phyloP scores from a whole-genome alignment of 169 alveolate genomes.

The Plasmodium ovale region DNA sequence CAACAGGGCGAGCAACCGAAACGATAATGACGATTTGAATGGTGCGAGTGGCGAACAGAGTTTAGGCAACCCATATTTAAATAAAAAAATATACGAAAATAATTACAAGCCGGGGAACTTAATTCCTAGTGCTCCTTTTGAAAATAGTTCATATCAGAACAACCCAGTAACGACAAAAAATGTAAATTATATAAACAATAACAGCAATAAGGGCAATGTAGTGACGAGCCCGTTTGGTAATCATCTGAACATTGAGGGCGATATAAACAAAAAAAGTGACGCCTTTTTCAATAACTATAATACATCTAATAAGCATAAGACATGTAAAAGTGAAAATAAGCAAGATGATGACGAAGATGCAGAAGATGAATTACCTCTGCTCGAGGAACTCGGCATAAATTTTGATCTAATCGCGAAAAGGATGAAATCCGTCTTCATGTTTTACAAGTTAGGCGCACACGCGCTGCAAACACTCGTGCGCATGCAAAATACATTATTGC shows the following conservation, averaged over 20 bases:
- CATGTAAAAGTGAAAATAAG: background rate
- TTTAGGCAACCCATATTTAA: slow-evolving; percentile 22
- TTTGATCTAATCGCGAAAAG: slow-evolving; percentile 77
- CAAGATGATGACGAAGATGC: slow-evolving; percentile 37
- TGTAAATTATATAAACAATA: background rate
- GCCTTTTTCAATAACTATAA: slow-evolving; percentile 13
- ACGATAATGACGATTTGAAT: slow-evolving; percentile 21
- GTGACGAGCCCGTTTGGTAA: slow-evolving; percentile 32
- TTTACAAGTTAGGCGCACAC: slow-evolving; percentile 41
- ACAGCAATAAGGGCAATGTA: background rate
- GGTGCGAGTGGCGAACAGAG: slow-evolving; percentile 3
- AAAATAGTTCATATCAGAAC: slow-evolving; percentile 6
- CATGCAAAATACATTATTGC: too few relatives aligned
- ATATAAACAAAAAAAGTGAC: background rate
- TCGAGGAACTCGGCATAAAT: slow-evolving; percentile 82
- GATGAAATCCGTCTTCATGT: slow-evolving; percentile 72
- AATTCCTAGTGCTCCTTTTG: slow-evolving; percentile 46
- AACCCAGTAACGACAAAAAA: background rate
- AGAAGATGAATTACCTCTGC: slow-evolving; percentile 78
- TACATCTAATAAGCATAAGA: background rate
- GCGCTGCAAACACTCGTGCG: background rate
- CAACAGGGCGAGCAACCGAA: slow-evolving; percentile 33
- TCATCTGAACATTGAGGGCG: background rate
- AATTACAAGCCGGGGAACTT: slow-evolving; percentile 11
- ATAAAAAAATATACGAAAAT: slow-evolving; percentile 43